phyloP scores from a whole-genome alignment of 2,329 filamentous ascomycete genomes.

The Trichophyton mentagrophytes region DNA sequence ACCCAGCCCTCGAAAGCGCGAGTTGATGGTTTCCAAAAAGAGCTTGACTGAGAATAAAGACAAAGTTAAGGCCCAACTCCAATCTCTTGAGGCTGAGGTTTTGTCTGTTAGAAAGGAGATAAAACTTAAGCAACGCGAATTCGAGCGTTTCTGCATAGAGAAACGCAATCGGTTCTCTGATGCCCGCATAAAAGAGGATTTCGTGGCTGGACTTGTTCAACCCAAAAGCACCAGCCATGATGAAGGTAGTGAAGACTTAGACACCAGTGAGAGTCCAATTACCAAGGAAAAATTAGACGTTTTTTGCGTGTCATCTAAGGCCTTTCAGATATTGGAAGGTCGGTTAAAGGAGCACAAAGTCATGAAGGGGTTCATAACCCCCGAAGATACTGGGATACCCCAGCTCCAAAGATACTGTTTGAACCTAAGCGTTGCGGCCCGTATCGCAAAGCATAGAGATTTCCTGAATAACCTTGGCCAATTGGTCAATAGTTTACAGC shows the following conservation, averaged over 20 bases:
- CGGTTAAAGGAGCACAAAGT: constrained; percentile 41
- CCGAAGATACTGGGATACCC: constrained; percentile 48
- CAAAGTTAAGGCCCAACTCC: not conserved
- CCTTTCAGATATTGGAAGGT: constrained; percentile 50
- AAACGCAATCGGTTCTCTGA: constrained; percentile 46
- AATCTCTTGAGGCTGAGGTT: not conserved
- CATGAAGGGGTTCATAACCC: constrained; percentile 40
- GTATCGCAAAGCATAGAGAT: constrained; percentile 32
- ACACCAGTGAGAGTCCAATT: constrained; percentile 40
- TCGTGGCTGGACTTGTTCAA: constrained; percentile 47
- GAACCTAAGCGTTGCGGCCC: constrained; percentile 41
- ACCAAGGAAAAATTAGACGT: constrained; percentile 46
- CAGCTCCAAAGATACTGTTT: constrained; percentile 47
- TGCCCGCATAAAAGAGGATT: constrained; percentile 44
- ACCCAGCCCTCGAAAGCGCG: not conserved
- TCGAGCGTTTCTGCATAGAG: constrained; percentile 34
- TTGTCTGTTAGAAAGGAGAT: constrained; percentile 17
- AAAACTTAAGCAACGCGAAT: constrained; percentile 13
- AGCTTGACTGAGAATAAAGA: not conserved
- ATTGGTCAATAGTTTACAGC: constrained; percentile 40
- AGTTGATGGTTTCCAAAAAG: not conserved
- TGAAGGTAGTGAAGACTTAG: constrained; percentile 28
- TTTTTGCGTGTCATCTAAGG: constrained; percentile 51
- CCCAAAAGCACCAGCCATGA: constrained; percentile 40
- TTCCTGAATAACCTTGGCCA: constrained; percentile 43